Percentiles rank a stretch among this genome's conserved stretches.
Conservation (phyloP, 345 rosid species). For the Carallia brachiata region DNA sequence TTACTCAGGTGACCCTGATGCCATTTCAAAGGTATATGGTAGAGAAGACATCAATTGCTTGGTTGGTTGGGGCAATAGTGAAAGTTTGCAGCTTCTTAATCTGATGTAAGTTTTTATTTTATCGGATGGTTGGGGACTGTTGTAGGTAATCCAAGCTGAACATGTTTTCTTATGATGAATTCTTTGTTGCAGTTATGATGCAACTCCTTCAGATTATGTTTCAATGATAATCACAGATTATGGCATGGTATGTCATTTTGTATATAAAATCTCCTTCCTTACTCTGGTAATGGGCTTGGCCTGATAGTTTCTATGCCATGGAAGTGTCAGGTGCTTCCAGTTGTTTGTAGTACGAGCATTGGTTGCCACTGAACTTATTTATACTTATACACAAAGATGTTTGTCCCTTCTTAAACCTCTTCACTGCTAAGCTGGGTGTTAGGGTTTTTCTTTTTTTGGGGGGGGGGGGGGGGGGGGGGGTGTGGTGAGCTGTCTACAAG, state of each 20-base stretch:
- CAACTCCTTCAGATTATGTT: constrained; percentile 85
- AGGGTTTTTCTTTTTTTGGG: too few species aligned
- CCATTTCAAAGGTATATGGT: constrained; percentile 64
- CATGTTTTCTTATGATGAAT: constrained; percentile 2
- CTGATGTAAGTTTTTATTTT: constrained; percentile 49
- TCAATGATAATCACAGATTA: constrained; percentile 91
- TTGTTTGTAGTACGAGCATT: not conserved
- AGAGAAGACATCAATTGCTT: constrained; percentile 62
- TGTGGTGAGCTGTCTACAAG: too few species aligned
- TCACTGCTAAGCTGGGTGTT: not conserved
- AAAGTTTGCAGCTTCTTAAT: constrained; percentile 78
- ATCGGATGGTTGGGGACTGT: not conserved
- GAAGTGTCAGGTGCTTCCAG: not conserved
- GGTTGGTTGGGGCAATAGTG: constrained; percentile 49
- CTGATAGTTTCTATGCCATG: too few species aligned
- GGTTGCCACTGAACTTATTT: not conserved
- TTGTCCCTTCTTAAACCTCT: not conserved
- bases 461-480: too few species aligned
- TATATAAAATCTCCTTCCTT: not conserved
- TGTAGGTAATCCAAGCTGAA: constrained; percentile 23
- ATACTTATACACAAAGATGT: not conserved
- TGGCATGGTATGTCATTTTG: constrained; percentile 74
- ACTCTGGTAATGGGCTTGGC: too few species aligned
- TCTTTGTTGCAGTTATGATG: constrained; percentile 67
- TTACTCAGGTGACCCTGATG: constrained; percentile 82